These are phyloP conservation scores for Omphalotus olearius DNA, from an alignment of 1,284 basidiomycete species.

Conservation along the genomic window DNA sequence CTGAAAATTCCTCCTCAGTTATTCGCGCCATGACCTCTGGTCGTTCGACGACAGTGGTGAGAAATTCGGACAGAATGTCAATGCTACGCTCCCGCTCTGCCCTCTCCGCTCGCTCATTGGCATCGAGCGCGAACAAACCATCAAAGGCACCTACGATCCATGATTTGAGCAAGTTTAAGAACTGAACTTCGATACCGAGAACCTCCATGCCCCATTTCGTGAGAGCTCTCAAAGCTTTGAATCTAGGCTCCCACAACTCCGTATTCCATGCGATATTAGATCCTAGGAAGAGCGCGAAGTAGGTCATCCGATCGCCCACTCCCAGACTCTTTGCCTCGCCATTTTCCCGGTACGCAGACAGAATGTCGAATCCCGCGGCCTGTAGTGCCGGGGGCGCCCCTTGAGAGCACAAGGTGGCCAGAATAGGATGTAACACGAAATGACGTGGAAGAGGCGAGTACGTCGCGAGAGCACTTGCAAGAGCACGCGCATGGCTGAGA, in stretches of 20 bases:
- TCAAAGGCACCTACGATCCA: constrained; percentile 67
- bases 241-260: constrained; percentile 67
- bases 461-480: constrained; percentile 37
- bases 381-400: constrained; percentile 53
- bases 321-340: constrained; percentile 30
- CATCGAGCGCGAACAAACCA: constrained; percentile 37
- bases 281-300: constrained; percentile 57
- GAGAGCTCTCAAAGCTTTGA: constrained; percentile 60
- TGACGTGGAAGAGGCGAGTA: constrained; percentile 47
- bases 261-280: constrained; percentile 41
- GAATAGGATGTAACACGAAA: constrained; percentile 47
- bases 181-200: constrained; percentile 56
- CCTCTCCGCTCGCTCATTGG: constrained; percentile 38
- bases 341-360: constrained; percentile 63
- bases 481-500: constrained; percentile 43
- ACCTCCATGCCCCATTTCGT: constrained; percentile 54
- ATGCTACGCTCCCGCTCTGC: constrained; percentile 59
- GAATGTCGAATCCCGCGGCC: constrained; percentile 64
- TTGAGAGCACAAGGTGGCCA: constrained; percentile 50
- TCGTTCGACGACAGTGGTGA: constrained; percentile 45
- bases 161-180: constrained; percentile 49
- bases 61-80: constrained; percentile 51
- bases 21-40: constrained; percentile 54
- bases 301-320: constrained; percentile 55
- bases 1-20: constrained; percentile 48